phyloP scores from a whole-genome alignment of 2,329 filamentous ascomycete genomes.

The Coniochaeta sp. region DNA sequence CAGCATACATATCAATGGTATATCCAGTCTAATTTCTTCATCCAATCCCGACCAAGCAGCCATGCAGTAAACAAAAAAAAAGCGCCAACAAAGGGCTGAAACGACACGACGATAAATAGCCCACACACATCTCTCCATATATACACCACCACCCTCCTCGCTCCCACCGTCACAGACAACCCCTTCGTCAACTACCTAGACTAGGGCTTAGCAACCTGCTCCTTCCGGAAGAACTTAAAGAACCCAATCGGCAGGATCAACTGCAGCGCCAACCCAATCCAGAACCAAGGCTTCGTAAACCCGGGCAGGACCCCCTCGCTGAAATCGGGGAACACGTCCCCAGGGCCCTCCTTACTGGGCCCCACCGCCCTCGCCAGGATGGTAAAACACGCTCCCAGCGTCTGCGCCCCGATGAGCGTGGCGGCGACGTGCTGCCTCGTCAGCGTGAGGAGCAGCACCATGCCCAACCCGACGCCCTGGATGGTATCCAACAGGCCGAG shows the following conservation, averaged over 20 bases:
- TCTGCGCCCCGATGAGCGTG: conserved; percentile 53
- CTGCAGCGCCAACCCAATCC: conserved; percentile 52
- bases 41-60: too few species aligned
- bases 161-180: too few species aligned
- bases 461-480: conserved; percentile 60
- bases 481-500: conserved; percentile 58
- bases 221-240: conserved; percentile 49
- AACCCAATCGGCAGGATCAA: conserved; percentile 51
- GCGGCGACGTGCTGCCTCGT: conserved; percentile 59
- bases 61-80: too few species aligned
- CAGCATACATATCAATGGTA: too few species aligned
- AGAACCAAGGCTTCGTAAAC: conserved; percentile 49
- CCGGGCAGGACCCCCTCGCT: conserved; percentile 37
- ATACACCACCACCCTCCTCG: too few species aligned
- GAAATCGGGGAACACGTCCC: conserved; percentile 56
- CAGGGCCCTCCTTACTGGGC: conserved; percentile 54
- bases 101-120: too few species aligned
- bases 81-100: too few species aligned
- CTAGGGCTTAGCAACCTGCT: conserved; percentile 48
- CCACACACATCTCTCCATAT: too few species aligned
- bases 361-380: conserved; percentile 54
- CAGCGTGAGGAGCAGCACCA: conserved; percentile 59
- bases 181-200: too few species aligned
- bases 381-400: conserved; percentile 54
- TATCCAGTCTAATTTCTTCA: too few species aligned